Base-by-base conservation (phyloP, 768 basidiomycete genomes). In the Sarcodon aspratus region DNA sequence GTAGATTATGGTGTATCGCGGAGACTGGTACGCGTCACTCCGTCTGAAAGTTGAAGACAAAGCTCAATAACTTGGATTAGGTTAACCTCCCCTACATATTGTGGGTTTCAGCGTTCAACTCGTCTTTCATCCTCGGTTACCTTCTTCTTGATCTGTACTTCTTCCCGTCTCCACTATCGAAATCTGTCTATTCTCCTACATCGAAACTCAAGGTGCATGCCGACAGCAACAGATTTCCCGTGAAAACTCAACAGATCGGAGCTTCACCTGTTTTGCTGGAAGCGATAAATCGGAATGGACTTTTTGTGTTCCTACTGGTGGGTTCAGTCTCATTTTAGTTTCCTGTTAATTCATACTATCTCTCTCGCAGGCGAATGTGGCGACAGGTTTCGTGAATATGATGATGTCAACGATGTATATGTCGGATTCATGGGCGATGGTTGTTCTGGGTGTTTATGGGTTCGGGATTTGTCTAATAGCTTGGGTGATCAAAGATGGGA, bases 81-180 rank as follows among this genome's bases (percentile, higher is more conserved):
- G 88, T 83, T 42, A 97, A 98, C 58, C 56, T 91, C 32, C 74
- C 86, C 4, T 98, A 99, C 63, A 79, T 93, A 34, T 63, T 92
- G 13, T 97, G 94, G 92, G 75, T 86, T 7, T 75, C 79, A 1
- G 92, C 89, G 9, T 95, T 79, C 78, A 98, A 97, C 61, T 82
- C 83, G 0, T 75, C 81, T 3, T 92, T 92, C 68, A 67, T 97
- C 12, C 71, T 92, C 6, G 79, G 76, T 10, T 95, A 96, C 66
- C 70, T 93, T 37, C 52, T 81, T 18, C 66, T 96, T 38, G 89
- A 97, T 55, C 72, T 85, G 48, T 56, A 65, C 37, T 85, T 90
- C 63, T 83, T 76, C 61, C 75, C 79, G 3, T 62, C 69, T 10
- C 70, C 66, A 9, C 50, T 63, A 18, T 57, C 65, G 2, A 62